Conservation (phyloP, 768 basidiomycete genomes). For the Rhodotorula diobovata region DNA sequence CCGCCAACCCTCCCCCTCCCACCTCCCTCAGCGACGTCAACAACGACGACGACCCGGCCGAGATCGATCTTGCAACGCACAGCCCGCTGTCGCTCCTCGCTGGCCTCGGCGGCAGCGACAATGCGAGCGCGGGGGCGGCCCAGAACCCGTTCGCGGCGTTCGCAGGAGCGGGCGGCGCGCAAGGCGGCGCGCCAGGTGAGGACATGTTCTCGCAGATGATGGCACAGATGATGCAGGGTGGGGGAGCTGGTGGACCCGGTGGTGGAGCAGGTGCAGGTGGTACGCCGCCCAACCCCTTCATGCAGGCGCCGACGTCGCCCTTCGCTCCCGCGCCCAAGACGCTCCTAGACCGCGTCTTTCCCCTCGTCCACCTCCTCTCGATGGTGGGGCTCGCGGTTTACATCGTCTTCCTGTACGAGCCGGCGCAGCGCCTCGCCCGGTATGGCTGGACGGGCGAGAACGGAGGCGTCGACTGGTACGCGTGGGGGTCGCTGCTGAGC, state of each 20-base stretch:
- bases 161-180: neutral
- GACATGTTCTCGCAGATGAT: constrained; percentile 38
- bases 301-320: constrained; percentile 1
- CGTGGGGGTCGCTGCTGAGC: constrained; percentile 34
- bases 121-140: neutral
- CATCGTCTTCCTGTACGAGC: constrained; percentile 37
- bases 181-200: neutral
- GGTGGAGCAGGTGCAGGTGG: neutral
- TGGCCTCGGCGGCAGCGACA: neutral
- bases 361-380: constrained; percentile 40
- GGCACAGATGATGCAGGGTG: constrained; percentile 23
- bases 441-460: constrained; percentile 32
- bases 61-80: constrained; percentile 27
- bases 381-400: constrained; percentile 41
- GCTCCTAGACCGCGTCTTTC: constrained; percentile 39
- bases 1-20: neutral
- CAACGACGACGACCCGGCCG: constrained; percentile 38
- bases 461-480: constrained; percentile 36
- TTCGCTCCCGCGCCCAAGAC: constrained; percentile 33
- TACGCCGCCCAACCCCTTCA: constrained; percentile 10
- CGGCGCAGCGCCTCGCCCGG: constrained; percentile 19
- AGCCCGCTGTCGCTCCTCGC: constrained; percentile 16
- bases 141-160: constrained; percentile 8
- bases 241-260: neutral
- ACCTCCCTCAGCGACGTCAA: constrained; percentile 21